Evolutionary conservation across 257 asterid species (phyloP), one percentile per base, ranked within the genome.

Genomic region (Echites panduratus): DNA sequence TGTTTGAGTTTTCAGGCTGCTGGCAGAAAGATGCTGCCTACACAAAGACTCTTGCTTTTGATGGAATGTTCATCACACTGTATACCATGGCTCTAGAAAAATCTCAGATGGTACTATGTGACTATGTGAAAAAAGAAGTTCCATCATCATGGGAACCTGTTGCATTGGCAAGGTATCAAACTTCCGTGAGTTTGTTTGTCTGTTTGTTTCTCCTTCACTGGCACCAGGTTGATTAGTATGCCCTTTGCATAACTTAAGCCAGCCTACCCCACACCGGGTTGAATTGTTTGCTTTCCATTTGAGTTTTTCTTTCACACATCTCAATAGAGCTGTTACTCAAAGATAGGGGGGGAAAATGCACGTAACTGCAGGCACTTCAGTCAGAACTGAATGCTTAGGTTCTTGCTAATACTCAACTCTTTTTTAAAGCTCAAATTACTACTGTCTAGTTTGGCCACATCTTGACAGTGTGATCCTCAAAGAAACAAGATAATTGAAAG

Each of bases 1-100:
- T 92, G 98, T 95, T 91, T 76, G 99, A 95, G 83, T 95, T 88
- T 79, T 88, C 99, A 69, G 90, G 96, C 74, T 85, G 96, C 73
- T 95, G 99, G 99, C 99, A 90, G 83, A 92, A 88, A 82, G 99
- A 95, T 56, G 98, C 99, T 43, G 93, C 99, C 41, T 78, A 79
- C 82, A 88, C 98, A 29, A 87, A 88, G 81, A 74, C 90, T 56
- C 99, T 95, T 56, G 93, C 97, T 70, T 95, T 91, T 76, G 99
- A 95, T 80, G 99, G 99, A 75, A 84, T 92, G 79, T 90, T 89
- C 82, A 87, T 95, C 76, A 88, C 95, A 26, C 76, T 95, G 32
- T 95, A 95, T 76, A 82, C 95, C 9, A 89, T 95, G 77, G 99
- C 99, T 41, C 86, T 95, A 17, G 99, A 95, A 75, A 95, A 95